phyloP scores from a whole-genome alignment of 768 basidiomycete genomes.

The Leccinum uliginosum region DNA sequence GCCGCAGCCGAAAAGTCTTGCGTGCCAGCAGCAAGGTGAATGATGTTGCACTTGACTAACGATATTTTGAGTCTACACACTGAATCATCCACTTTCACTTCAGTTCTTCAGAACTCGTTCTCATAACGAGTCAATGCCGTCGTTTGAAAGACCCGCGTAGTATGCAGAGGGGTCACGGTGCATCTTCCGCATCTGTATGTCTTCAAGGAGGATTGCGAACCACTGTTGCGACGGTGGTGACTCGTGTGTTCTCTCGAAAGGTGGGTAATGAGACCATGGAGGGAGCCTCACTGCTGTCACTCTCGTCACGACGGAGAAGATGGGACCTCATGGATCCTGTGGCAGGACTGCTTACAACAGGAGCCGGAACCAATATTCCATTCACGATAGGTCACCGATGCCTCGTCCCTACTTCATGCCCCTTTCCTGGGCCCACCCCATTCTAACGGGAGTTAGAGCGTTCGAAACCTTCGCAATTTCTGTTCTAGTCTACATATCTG shows the following conservation, averaged over 20 bases:
- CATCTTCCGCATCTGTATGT: slow-evolving; percentile 94
- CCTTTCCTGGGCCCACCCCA: too few relatives aligned
- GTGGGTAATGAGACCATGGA: too few relatives aligned
- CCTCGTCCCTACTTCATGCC: too few relatives aligned
- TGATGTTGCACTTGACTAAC: not conserved
- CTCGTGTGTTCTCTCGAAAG: not conserved
- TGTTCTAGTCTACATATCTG: too few relatives aligned
- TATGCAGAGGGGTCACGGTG: slow-evolving; percentile 72
- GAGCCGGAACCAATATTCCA: too few relatives aligned
- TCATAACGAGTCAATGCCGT: slow-evolving; percentile 93
- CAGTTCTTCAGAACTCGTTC: slow-evolving; percentile 86
- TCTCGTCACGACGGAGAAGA: too few relatives aligned
- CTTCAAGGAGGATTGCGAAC: slow-evolving; percentile 97
- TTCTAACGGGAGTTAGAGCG: too few relatives aligned
- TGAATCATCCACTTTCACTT: slow-evolving; percentile 22
- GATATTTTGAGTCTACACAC: not conserved
- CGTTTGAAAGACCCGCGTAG: slow-evolving; percentile 92
- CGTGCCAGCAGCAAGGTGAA: slow-evolving; percentile 82
- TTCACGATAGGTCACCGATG: too few relatives aligned
- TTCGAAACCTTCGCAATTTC: too few relatives aligned
- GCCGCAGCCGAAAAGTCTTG: slow-evolving; percentile 84
- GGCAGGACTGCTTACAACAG: too few relatives aligned
- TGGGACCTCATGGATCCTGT: too few relatives aligned
- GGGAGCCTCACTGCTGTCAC: too few relatives aligned
- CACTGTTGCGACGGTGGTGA: slow-evolving; percentile 31